A percentile compares a stretch with the other conserved stretches of the same genome.
Conservation (phyloP, 805 yeast species). For the Pichia heedii region DNA sequence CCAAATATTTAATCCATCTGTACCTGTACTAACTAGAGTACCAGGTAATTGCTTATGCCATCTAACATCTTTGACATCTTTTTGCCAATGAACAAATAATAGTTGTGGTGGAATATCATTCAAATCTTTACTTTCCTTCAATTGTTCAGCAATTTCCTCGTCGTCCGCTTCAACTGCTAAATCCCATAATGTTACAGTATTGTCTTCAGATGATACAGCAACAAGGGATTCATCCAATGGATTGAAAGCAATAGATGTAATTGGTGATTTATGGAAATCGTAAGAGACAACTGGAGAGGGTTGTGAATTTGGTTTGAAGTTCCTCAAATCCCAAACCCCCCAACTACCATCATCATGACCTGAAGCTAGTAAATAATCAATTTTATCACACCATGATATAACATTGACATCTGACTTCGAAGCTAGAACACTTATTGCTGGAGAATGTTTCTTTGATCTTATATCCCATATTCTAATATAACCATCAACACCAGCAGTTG, state of each 20-base stretch:
- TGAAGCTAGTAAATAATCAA: conserved; percentile 79
- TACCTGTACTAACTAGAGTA: conserved; percentile 86
- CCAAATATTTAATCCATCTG: conserved; percentile 92
- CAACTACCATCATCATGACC: conserved; percentile 97
- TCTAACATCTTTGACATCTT: conserved; percentile 93
- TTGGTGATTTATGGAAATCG: conserved; percentile 88
- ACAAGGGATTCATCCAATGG: conserved; percentile 93
- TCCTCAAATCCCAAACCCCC: conserved; percentile 97
- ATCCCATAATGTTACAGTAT: conserved; percentile 97
- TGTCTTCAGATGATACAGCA: conserved; percentile 94
- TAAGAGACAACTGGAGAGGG: conserved; percentile 88
- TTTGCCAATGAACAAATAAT: conserved; percentile 96
- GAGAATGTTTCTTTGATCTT: conserved; percentile 83
- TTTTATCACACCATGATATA: conserved; percentile 87
- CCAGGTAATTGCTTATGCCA: conserved; percentile 99
- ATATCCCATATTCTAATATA: conserved; percentile 94
- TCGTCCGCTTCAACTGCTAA: conserved; percentile 98
- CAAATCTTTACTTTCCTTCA: conserved; percentile 66
- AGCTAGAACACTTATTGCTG: conserved; percentile 79
- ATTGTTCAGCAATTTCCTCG: conserved; percentile 86
- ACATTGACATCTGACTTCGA: conserved; percentile 84
- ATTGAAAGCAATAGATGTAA: conserved; percentile 89
- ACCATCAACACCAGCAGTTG: conserved; percentile 92
- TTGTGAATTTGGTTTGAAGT: conserved; percentile 50
- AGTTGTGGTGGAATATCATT: conserved; percentile 92